phyloP scores from a whole-genome alignment of 108 stramenopile species.

The Schizochytrium sp. region DNA sequence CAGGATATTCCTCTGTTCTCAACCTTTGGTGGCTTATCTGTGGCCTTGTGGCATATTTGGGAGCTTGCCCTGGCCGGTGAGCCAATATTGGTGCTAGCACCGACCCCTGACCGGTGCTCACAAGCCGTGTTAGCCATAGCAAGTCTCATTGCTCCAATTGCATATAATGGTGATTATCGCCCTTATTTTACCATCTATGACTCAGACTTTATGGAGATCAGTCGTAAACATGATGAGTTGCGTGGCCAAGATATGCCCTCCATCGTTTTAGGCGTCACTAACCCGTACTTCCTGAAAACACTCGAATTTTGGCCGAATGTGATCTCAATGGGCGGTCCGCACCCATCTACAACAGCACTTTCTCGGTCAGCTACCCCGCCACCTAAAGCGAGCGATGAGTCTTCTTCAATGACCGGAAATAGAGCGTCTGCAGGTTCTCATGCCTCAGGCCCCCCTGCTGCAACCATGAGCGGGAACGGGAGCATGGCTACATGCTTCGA shows the following conservation, averaged over 20 bases:
- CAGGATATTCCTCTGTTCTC: conserved; percentile 61
- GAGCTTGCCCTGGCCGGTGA: conserved; percentile 48
- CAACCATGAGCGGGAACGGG: no score
- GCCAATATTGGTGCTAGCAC: conserved; percentile 37
- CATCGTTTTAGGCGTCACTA: conserved; percentile 36
- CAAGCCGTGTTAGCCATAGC: conserved; percentile 52
- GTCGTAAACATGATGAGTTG: conserved; percentile 33
- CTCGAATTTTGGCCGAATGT: conserved; percentile 58
- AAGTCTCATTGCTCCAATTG: conserved; percentile 59
- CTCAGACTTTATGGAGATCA: conserved; percentile 60
- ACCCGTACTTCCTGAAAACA: conserved; percentile 24
- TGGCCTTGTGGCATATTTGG: conserved; percentile 45
- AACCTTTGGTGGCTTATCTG: conserved; percentile 45
- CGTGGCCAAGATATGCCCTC: conserved; percentile 30
- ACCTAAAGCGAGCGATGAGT: background rate
- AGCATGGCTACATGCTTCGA: background rate
- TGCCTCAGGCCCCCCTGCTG: no score
- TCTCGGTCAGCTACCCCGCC: conserved; percentile 43
- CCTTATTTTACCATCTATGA: conserved; percentile 63
- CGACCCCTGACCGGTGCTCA: conserved; percentile 46
- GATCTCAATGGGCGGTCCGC: conserved; percentile 48
- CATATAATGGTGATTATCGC: conserved; percentile 58
- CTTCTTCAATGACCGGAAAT: no score
- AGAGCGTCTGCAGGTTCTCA: no score
- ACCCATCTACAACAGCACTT: background rate